Evolutionary conservation across 177 flowering plant genomes (phyloP), one percentile per base, ranked within the genome.

Genomic region (Telopea speciosissima): DNA sequence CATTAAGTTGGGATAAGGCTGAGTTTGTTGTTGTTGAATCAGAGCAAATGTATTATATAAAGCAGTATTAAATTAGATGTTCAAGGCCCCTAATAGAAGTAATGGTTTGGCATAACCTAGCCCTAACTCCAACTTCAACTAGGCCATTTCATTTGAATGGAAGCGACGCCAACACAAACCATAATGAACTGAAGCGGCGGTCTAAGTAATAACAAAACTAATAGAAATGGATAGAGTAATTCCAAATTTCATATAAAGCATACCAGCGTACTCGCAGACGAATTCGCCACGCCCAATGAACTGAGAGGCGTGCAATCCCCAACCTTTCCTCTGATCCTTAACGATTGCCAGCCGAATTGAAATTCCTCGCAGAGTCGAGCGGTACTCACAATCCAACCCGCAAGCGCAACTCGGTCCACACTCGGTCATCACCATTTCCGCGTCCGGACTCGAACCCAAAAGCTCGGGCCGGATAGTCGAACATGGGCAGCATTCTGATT

Each of bases 211-310:
- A 36, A 36, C 8, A 36, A 6, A 36, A 36, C 40, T 36, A 36
- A 36, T 5, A 36, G 40, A 36, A 36, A 36, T 36, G 40, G 40
- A 36, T 5, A 36, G 40, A 36, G 40, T 36, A 36, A 36, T 36
- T 36, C 40, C 9, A 36, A 31, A 31, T 31, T 31, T 5, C 33
- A 36, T 36, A 36, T 36, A 64, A 44, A 33, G 13, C 17, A 11
- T 79, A 89, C 97, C 97, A 40, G 96, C 88, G 78, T 93, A 93
- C 70, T 93, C 97, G 69, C 95, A 93, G 17, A 91, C 69, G 68
- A 91, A 93, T 21, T 78, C 75, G 3, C 93, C 93, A 0, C 58
- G 36, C 19, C 16, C 68, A 74, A 93, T 76, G 24, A 75, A 66
- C 78, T 89, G 78, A 65, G 68, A 91, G 3, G 98, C 88, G 70